Conservation (phyloP, 495 filamentous ascomycete genomes). For the Daldinia caldariorum region DNA sequence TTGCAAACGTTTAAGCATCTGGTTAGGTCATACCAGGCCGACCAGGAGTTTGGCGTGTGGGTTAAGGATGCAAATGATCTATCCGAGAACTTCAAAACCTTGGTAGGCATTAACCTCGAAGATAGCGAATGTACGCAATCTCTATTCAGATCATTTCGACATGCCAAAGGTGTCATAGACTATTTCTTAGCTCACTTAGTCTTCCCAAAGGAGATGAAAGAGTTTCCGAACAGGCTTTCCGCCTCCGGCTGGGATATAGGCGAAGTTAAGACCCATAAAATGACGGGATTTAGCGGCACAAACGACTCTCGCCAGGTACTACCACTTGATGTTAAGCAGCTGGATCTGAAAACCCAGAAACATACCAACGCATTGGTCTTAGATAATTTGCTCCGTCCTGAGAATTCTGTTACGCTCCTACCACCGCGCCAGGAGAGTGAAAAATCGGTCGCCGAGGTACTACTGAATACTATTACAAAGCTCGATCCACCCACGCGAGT, state of each 20-base stretch:
- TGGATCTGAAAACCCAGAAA: constrained; percentile 64
- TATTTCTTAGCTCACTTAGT: constrained; percentile 71
- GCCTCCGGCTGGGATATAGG: constrained; percentile 77
- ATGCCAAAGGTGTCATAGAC: constrained; percentile 64
- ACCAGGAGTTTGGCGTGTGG: constrained; percentile 66
- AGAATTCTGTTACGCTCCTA: constrained; percentile 61
- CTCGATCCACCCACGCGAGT: constrained; percentile 61
- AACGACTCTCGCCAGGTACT: constrained; percentile 70
- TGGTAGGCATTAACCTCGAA: constrained; percentile 68
- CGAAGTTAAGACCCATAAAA: constrained; percentile 57
- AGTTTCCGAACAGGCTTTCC: constrained; percentile 72
- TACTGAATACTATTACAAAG: constrained; percentile 58
- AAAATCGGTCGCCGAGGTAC: constrained; percentile 50
- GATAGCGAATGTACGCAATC: constrained; percentile 57
- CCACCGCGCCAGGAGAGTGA: constrained; percentile 8
- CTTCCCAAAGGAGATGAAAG: constrained; percentile 71
- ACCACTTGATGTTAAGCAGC: constrained; percentile 64
- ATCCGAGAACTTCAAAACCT: constrained; percentile 52
- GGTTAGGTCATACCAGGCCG: constrained; percentile 63
- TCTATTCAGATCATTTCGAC: constrained; percentile 65
- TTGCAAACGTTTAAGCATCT: constrained; percentile 60
- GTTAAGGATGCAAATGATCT: constrained; percentile 51
- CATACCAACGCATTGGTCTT: constrained; percentile 75
- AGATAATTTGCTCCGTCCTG: constrained; percentile 61
- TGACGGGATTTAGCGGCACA: constrained; percentile 77